Base-by-base conservation (phyloP, 768 basidiomycete species). In the Agrocybe pediades region DNA sequence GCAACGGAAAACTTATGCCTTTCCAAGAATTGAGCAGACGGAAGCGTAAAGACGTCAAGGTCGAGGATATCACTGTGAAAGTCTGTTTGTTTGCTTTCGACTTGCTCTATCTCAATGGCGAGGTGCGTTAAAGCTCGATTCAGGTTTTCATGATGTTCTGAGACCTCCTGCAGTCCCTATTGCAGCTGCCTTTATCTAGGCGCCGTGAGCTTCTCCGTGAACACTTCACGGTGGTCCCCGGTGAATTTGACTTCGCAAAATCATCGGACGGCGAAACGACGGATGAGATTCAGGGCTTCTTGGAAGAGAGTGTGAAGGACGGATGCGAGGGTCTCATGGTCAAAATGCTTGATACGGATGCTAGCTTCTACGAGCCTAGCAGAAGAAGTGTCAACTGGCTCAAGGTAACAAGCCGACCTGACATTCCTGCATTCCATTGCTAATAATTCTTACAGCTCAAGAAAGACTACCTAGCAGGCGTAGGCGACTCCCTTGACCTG, bases 241-340 rank as follows among this genome's bases (percentile, higher is more conserved):
- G 90, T 51, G 97, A 98, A 69, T 98, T 99, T 57, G 85, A 83
- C 40, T 98, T 95, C 67, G 97, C 97, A 9, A 93, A 88, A 64
- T 87, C 90, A 3, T 92, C 92, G 1, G 96, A 99, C 64, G 79
- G 87, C 15, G 87, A 93, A 54, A 90, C 88, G 7, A 88, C 85
- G 4, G 97, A 99, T 20, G 95, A 97, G 63, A 98, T 99, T 43
- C 94, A 97, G 65, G 68, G 81, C 1, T 98, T 99, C 79, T 74
- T 99, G 8, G 96, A 98, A 66, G 91, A 95, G 60, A 95, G 92
- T 68, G 92, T 99, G 60, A 98, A 95, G 68, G 97, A 98, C 66
- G 95, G 96, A 1, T 98, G 97, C 67, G 97, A 99, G 69, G 97
- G 97, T 9, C 81, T 99, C 42, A 99, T 99, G 97, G 93, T 99